phyloP scores from a whole-genome alignment of 306 rosid species.

The Morella rubra region DNA sequence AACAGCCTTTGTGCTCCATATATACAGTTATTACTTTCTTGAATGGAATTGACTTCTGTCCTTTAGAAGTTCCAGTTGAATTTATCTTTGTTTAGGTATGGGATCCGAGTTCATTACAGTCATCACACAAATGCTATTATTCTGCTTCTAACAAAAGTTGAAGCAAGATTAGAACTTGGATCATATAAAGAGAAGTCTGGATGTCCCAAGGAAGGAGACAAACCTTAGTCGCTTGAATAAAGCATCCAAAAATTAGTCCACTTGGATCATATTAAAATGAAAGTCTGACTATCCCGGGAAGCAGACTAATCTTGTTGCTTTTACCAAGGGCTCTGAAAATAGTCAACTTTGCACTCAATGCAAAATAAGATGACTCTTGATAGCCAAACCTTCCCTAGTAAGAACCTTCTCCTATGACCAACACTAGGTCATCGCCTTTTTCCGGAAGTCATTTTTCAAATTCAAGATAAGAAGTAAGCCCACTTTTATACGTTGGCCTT shows the following conservation, averaged over 20 bases:
- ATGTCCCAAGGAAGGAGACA: not conserved
- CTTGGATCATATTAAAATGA: too few species aligned
- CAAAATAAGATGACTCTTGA: not conserved
- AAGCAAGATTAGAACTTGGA: not conserved
- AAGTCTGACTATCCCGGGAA: too few species aligned
- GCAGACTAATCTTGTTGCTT: too few species aligned
- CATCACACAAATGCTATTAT: not conserved
- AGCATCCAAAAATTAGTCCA: not conserved
- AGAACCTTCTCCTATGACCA: not conserved
- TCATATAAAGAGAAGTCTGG: not conserved
- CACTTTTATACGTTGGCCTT: not conserved
- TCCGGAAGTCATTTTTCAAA: not conserved
- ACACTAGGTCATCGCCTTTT: not conserved
- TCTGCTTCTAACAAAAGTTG: not conserved
- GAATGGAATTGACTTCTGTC: not conserved
- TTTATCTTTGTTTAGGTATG: not conserved
- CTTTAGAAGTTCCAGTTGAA: not conserved
- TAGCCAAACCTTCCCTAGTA: not conserved
- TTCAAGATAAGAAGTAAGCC: not conserved
- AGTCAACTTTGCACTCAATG: too few species aligned
- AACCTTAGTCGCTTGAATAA: not conserved
- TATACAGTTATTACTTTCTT: slow-evolving; percentile 1
- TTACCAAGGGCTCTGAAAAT: too few species aligned
- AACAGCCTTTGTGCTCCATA: not conserved
- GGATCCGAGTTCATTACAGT: not conserved